These are phyloP conservation scores for Pseudocohnilembus persalinus DNA, from an alignment of 169 alveolate species.

Conservation along the genomic window DNA sequence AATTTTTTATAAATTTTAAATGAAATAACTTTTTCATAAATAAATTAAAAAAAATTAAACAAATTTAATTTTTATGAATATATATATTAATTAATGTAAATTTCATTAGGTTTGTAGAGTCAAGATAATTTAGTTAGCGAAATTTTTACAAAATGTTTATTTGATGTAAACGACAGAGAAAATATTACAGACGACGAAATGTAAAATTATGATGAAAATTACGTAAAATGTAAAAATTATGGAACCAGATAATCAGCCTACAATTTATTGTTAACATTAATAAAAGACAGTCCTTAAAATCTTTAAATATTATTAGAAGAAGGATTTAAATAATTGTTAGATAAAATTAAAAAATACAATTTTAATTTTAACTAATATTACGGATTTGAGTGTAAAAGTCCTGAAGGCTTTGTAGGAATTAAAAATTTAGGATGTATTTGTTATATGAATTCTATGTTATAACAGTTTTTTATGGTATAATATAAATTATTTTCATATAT, in stretches of 20 bases:
- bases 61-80: not conserved
- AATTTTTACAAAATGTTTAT: constrained; percentile 59
- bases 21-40: too few relatives aligned
- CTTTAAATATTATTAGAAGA: constrained; percentile 45
- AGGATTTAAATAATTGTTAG: constrained; percentile 31
- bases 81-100: too few relatives aligned
- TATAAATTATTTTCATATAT: too few relatives aligned
- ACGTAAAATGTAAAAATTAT: constrained; percentile 56
- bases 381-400: constrained; percentile 42
- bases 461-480: constrained; percentile 71
- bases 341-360: constrained; percentile 34
- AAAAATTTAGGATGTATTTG: constrained; percentile 84
- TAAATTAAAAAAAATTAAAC: constrained; percentile 7
- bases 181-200: constrained; percentile 16
- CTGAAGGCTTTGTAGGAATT: constrained; percentile 62
- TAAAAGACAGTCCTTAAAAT: constrained; percentile 36
- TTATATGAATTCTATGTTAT: constrained; percentile 82
- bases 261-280: constrained; percentile 41
- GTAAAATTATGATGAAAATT: not conserved
- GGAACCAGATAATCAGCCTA: constrained; percentile 64
- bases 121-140: constrained; percentile 34
- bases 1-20: too few relatives aligned
- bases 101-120: not conserved
- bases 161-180: constrained; percentile 32
- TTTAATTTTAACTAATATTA: constrained; percentile 58